A percentile compares a stretch with the other conserved stretches of the same genome.
These are phyloP conservation scores for Yarrowia bubula DNA, from an alignment of 805 yeast species.

Conservation along the genomic window DNA sequence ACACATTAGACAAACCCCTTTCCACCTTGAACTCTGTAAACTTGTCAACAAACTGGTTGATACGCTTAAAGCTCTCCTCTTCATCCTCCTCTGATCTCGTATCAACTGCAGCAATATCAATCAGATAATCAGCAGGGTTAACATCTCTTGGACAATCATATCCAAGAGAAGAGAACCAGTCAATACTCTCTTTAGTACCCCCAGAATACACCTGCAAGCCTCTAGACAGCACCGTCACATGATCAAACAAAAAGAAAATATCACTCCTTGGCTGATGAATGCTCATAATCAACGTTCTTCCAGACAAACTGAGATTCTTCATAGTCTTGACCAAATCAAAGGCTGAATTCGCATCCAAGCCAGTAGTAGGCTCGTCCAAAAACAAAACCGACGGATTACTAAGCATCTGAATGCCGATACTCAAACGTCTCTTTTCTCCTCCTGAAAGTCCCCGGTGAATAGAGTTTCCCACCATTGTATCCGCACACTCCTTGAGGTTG, in stretches of 20 bases:
- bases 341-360: conserved; percentile 78
- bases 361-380: conserved; percentile 87
- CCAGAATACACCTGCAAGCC: conserved; percentile 50
- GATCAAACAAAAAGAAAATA: conserved; percentile 65
- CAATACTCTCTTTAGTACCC: conserved; percentile 45
- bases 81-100: conserved; percentile 44
- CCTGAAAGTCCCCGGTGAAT: conserved; percentile 68
- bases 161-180: conserved; percentile 52
- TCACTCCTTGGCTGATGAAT: conserved; percentile 86
- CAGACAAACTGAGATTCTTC: conserved; percentile 54
- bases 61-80: conserved; percentile 39
- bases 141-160: conserved; percentile 46
- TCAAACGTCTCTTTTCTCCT: conserved; percentile 76
- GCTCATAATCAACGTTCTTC: conserved; percentile 70
- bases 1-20: not conserved
- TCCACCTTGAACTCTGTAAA: conserved; percentile 41
- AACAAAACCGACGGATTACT: conserved; percentile 74
- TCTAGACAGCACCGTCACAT: conserved; percentile 65
- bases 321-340: conserved; percentile 60
- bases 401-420: conserved; percentile 74
- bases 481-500: conserved; percentile 62
- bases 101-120: conserved; percentile 60
- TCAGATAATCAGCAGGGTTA: conserved; percentile 62
- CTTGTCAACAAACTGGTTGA: conserved; percentile 39
- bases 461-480: conserved; percentile 56